phyloP scores from a whole-genome alignment of 2,329 filamentous ascomycete species.

The Clonostachys chloroleuca region DNA sequence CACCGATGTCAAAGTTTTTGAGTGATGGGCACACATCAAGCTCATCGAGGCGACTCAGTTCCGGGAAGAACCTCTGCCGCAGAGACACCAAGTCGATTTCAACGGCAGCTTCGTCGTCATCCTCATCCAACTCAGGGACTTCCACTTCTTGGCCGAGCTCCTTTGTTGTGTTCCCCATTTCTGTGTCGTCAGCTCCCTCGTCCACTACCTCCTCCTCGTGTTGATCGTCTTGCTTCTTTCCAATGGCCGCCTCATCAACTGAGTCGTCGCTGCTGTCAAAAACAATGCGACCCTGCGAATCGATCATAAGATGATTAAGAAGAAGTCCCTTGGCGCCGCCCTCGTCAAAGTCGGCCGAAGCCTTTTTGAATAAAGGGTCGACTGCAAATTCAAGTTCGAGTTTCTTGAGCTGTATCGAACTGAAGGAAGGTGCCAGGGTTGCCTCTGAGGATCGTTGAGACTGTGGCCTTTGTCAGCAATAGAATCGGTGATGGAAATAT shows the following conservation, averaged over 20 bases:
- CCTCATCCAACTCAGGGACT: slow-evolving; percentile 21
- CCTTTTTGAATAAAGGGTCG: slow-evolving; percentile 98
- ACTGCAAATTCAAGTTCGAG: slow-evolving; percentile 96
- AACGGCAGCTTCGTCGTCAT: slow-evolving; percentile 46
- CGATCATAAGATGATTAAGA: slow-evolving; percentile 95
- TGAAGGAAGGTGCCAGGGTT: slow-evolving; percentile 87
- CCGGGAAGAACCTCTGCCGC: slow-evolving; percentile 79
- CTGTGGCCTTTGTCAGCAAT: slow-evolving; percentile 18
- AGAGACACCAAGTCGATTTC: slow-evolving; percentile 77
- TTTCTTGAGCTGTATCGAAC: slow-evolving; percentile 88
- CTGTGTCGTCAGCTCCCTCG: neutral
- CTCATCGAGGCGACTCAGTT: slow-evolving; percentile 70
- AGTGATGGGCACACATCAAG: slow-evolving; percentile 94
- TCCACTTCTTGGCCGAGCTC: slow-evolving; percentile 5
- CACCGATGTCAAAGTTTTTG: slow-evolving; percentile 88
- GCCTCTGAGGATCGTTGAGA: slow-evolving; percentile 80
- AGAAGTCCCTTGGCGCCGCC: slow-evolving; percentile 93
- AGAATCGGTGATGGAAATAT: neutral
- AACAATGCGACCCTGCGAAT: slow-evolving; percentile 85
- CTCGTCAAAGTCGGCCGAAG: slow-evolving; percentile 96
- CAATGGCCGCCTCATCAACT: slow-evolving; percentile 37
- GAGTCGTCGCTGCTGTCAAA: slow-evolving; percentile 96
- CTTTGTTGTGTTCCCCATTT: slow-evolving; percentile 5
- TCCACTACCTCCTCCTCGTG: slow-evolving; percentile 19
- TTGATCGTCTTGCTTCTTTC: slow-evolving; percentile 30